Evolutionary conservation across 495 filamentous ascomycete species (phyloP).

Genomic region (Platismatia glauca): DNA sequence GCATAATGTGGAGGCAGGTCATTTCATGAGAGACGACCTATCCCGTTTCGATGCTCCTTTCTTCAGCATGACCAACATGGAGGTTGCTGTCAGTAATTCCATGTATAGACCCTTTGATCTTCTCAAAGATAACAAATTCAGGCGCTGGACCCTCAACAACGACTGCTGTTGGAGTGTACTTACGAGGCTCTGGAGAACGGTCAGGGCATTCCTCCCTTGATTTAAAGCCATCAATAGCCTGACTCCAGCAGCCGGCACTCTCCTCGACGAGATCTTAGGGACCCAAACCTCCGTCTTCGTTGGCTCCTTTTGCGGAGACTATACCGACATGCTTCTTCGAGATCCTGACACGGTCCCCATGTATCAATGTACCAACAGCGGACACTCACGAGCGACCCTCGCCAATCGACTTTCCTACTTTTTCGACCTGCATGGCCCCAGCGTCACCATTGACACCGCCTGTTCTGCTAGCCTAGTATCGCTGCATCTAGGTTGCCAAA

Average conservation of each 20-base stretch:
- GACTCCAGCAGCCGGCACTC: not conserved
- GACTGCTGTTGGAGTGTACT: not conserved
- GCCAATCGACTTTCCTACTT: slow-evolving; percentile 27
- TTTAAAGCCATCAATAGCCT: too few relatives aligned
- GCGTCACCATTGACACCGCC: slow-evolving; percentile 30
- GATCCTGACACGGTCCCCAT: slow-evolving; percentile 15
- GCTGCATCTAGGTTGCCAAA: slow-evolving; percentile 42
- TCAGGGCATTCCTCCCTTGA: not conserved
- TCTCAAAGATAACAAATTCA: too few relatives aligned
- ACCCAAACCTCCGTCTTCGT: slow-evolving; percentile 19
- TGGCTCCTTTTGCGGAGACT: slow-evolving; percentile 19
- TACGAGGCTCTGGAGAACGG: slow-evolving; percentile 7
- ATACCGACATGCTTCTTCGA: slow-evolving; percentile 1
- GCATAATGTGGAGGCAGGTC: slow-evolving; percentile 3
- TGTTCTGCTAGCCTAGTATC: slow-evolving; percentile 43
- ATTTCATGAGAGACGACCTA: slow-evolving; percentile 34
- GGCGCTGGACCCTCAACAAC: not conserved
- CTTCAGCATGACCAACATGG: too few relatives aligned
- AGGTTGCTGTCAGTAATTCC: too few relatives aligned
- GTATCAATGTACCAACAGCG: slow-evolving; percentile 33
- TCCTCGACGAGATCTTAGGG: slow-evolving; percentile 19
- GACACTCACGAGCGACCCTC: slow-evolving; percentile 12
- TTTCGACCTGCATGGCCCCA: slow-evolving; percentile 22
- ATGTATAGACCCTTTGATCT: too few relatives aligned
- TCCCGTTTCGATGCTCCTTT: slow-evolving; percentile 38